These are phyloP conservation scores for Lactarius evosmus DNA, from an alignment of 768 basidiomycete species.

Conservation along the genomic window DNA sequence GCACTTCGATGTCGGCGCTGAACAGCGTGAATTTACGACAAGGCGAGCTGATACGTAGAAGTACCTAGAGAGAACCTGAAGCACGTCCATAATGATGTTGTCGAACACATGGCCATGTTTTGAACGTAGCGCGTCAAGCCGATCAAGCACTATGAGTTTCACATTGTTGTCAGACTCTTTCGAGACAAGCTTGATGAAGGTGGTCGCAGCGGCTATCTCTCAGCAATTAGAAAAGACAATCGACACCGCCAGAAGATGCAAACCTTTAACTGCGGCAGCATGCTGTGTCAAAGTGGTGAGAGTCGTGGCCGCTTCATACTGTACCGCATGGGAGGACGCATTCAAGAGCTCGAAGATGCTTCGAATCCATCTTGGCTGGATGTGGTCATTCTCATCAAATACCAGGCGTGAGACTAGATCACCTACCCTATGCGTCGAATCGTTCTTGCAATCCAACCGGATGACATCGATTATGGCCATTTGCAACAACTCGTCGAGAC, in stretches of 20 bases:
- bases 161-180: slow-evolving; percentile 99
- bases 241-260: slow-evolving; percentile 14
- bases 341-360: slow-evolving; percentile 91
- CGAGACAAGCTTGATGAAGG: slow-evolving; percentile 81
- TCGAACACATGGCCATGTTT: slow-evolving; percentile 90
- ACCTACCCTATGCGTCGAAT: slow-evolving; percentile 78
- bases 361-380: slow-evolving; percentile 87
- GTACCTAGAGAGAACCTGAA: slow-evolving; percentile 83
- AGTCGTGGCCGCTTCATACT: slow-evolving; percentile 96
- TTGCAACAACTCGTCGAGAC: slow-evolving; percentile 89
- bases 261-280: slow-evolving; percentile 93
- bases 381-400: not conserved
- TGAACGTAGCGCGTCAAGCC: slow-evolving; percentile 75
- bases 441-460: slow-evolving; percentile 80
- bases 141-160: slow-evolving; percentile 93
- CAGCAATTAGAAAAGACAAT: not conserved
- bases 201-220: slow-evolving; percentile 75
- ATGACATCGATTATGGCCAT: slow-evolving; percentile 96
- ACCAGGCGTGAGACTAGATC: not conserved
- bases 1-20: slow-evolving; percentile 95
- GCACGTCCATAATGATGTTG: slow-evolving; percentile 90
- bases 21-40: slow-evolving; percentile 10
- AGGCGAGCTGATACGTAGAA: not conserved
- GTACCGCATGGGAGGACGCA: slow-evolving; percentile 87
- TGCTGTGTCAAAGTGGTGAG: slow-evolving; percentile 93